Conservation (phyloP, 2,329 filamentous ascomycete species). For the Monosporascus sp. region DNA sequence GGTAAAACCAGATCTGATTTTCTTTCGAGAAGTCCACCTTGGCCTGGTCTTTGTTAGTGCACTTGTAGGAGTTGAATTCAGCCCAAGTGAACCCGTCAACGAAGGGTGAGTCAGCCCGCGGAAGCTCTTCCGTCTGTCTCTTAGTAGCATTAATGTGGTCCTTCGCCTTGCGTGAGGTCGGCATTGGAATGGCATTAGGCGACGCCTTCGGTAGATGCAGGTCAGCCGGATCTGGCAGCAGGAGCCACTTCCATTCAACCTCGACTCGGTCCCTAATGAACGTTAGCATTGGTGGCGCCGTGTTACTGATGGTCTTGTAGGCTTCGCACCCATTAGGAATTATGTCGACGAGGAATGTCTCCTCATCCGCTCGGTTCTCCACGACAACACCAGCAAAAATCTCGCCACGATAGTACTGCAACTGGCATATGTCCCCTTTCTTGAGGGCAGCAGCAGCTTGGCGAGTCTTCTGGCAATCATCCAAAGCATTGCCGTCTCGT, state of each 20-base stretch:
- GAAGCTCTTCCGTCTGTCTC: conserved; percentile 54
- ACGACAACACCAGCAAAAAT: conserved; percentile 87
- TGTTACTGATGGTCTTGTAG: conserved; percentile 1
- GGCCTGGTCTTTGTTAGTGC: conserved; percentile 53
- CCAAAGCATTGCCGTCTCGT: conserved; percentile 61
- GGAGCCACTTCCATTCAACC: conserved; percentile 78
- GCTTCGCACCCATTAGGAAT: conserved; percentile 68
- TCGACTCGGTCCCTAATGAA: conserved; percentile 62
- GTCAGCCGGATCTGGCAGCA: conserved; percentile 66
- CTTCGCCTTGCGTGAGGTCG: conserved; percentile 55
- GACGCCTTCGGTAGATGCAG: conserved; percentile 71
- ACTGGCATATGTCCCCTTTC: conserved; percentile 73
- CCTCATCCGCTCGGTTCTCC: conserved; percentile 73
- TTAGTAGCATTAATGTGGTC: conserved; percentile 63
- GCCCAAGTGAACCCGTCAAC: conserved; percentile 67
- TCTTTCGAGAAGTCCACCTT: conserved; percentile 68
- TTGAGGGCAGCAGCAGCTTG: conserved; percentile 64
- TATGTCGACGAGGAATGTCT: conserved; percentile 72
- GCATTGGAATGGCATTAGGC: conserved; percentile 64
- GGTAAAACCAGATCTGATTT: conserved; percentile 81
- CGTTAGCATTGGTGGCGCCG: conserved; percentile 32
- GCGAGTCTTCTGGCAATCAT: conserved; percentile 62
- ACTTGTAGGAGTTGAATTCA: conserved; percentile 66
- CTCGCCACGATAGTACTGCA: conserved; percentile 77
- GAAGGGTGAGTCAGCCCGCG: conserved; percentile 61